A percentile compares a stretch with the other conserved stretches of the same genome.
Conservation (phyloP, 2,329 filamentous ascomycete species). For the Trichophyton equinum region DNA sequence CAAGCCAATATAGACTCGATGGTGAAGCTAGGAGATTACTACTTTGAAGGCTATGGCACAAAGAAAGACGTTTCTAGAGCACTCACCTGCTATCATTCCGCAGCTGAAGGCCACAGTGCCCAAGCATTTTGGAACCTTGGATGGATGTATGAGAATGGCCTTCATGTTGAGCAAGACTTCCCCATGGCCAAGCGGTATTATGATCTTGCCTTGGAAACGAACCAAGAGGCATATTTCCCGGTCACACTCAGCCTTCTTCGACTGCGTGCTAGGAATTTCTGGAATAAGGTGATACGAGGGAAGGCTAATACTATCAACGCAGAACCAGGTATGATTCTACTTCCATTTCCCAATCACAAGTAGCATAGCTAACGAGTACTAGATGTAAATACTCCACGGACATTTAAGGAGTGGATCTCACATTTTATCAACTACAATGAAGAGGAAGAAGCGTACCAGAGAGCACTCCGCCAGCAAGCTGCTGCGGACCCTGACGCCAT, state of each 20-base stretch:
- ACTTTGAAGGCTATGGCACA: constrained; percentile 69
- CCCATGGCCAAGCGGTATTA: constrained; percentile 96
- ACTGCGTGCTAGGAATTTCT: constrained; percentile 71
- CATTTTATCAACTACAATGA: constrained; percentile 67
- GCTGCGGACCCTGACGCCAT: constrained; percentile 41
- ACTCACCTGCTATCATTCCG: constrained; percentile 80
- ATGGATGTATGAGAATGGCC: constrained; percentile 98
- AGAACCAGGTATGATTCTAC: constrained; percentile 55
- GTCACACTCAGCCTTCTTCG: constrained; percentile 82
- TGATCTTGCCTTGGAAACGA: constrained; percentile 81
- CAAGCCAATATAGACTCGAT: constrained; percentile 88
- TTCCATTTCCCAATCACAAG: background rate
- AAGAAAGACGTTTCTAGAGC: constrained; percentile 67
- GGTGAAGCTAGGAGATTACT: constrained; percentile 98
- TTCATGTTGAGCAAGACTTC: constrained; percentile 87
- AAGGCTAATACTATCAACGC: constrained; percentile 83
- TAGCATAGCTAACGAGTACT: background rate
- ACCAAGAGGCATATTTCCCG: constrained; percentile 83
- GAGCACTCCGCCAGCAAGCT: constrained; percentile 38
- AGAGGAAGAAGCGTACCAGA: constrained; percentile 52
- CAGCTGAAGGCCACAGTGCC: constrained; percentile 82
- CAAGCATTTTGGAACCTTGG: constrained; percentile 95
- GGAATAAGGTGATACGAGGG: constrained; percentile 89
- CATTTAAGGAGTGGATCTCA: constrained; percentile 71
- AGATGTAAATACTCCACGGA: constrained; percentile 43